Base-by-base conservation (phyloP, 306 rosid species). In the Calophaca sinica region DNA sequence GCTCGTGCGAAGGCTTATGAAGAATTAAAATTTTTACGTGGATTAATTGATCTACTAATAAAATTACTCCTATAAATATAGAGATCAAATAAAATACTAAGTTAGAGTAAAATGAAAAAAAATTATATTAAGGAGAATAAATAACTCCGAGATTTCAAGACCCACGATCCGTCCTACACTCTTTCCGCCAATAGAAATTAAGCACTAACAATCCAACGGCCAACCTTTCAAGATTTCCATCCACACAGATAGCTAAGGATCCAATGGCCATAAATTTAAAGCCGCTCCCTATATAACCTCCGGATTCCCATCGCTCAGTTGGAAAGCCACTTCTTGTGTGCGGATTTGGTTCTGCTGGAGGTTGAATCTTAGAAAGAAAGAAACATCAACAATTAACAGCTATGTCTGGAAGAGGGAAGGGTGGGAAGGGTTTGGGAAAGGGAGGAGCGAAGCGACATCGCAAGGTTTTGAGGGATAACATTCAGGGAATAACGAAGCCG, bases 381-480 rank as follows among this genome's bases (percentile, higher is more conserved):
- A 38, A 51, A 9, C 12, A 13, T 0, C 11, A 32, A 3, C 20
- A 7, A 35, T 0, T 42, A 4, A 7, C 6, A 33, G 13, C 2
- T 61, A 87, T 87, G 91, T 87, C 91, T 7, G 91, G 91, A 72
- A 85, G 91, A 81, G 91, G 91, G 8, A 87, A 87, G 5, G 89
- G 91, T 29, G 91, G 89, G 0, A 87, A 87, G 60, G 91, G 91
- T 0, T 69, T 87, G 0, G 91, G 89, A 78, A 87, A 87, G 81
- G 92, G 92, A 60, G 92, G 92, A 13, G 92, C 92, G 0, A 88
- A 88, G 44, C 87, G 89, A 1, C 92, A 88, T 6, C 89, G 92
- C 36, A 88, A 88, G 82, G 92, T 88, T 64, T 80, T 88, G 3
- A 59, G 89, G 48, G 91, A 87, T 68, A 87, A 87, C 82, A 87